Conservation (phyloP, 805 yeast species). For the Teunomyces kruisii region DNA sequence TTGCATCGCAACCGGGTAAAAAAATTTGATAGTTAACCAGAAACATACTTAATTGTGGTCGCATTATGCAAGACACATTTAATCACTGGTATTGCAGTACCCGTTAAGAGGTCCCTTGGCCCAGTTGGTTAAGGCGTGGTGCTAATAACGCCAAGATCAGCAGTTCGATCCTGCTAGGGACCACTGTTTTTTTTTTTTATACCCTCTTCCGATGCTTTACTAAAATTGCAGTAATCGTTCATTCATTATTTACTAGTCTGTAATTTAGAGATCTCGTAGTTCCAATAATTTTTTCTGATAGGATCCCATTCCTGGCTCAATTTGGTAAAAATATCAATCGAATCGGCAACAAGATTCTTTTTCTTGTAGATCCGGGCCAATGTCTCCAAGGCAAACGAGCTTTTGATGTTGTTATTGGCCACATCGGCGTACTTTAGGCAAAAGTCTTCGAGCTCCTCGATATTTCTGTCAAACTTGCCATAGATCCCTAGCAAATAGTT, state of each 20-base stretch:
- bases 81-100: background rate
- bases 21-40: no score
- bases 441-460: constrained; percentile 45
- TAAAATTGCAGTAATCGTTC: background rate
- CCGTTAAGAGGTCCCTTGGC: constrained; percentile 43
- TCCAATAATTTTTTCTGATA: constrained; percentile 64
- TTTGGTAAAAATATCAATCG: constrained; percentile 48
- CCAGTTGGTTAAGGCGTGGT: constrained; percentile 55
- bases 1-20: no score
- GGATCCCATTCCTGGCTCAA: constrained; percentile 59
- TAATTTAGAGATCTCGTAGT: constrained; percentile 33
- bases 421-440: constrained; percentile 41
- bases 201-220: no score
- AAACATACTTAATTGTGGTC: no score
- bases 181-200: constrained; percentile 37
- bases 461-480: constrained; percentile 18
- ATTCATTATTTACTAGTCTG: background rate
- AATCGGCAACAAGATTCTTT: constrained; percentile 27
- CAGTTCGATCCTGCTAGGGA: constrained; percentile 89
- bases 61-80: no score
- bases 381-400: constrained; percentile 65
- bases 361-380: constrained; percentile 50
- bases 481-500: constrained; percentile 69
- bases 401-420: constrained; percentile 26
- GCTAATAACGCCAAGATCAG: constrained; percentile 66